Evolutionary conservation across 805 yeast species (phyloP), one percentile per base, ranked within the genome.

Genomic region (Henningerozyma blattae): DNA sequence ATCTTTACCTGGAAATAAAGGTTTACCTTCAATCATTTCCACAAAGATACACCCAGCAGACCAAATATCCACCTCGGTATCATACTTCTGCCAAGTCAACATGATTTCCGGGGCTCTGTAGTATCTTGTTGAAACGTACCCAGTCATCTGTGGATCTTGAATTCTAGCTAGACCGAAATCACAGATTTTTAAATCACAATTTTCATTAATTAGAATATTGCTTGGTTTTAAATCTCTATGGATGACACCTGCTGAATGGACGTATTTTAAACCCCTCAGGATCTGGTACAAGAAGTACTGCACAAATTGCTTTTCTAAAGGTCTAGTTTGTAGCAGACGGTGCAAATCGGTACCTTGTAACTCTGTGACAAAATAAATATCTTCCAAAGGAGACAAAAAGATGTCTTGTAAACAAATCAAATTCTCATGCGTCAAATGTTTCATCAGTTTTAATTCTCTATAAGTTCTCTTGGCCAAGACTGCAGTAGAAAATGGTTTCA

Each of bases 61-160:
- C 98, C 98, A 89, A 48, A 89, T 83, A 59, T 89, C 98, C 26
- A 89, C 97, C 60, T 87, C 96, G 7, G 84, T 78, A 52, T 87
- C 95, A 61, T 89, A 89, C 54, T 89, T 85, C 58, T 89, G 98
- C 97, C 97, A 89, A 18, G 96, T 86, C 43, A 89, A 70, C 98
- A 89, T 89, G 59, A 89, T 89, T 57, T 89, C 98, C 2, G 98
- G 98, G 0, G 97, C 98, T 42, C 98, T 72, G 61, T 89, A 89
- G 64, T 86, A 89, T 51, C 98, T 62, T 4, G 98, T 89, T 4
- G 94, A 80, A 14, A 89, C 98, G 56, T 89, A 89, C 8, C 97
- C 98, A 1, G 97, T 89, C 98, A 89, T 89, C 58, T 89, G 97
- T 12, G 96, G 95, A 61, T 89, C 98, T 64, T 89, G 96, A 52